Conservation (phyloP, 2,329 filamentous ascomycete genomes). For the Fusarium acutatum region DNA sequence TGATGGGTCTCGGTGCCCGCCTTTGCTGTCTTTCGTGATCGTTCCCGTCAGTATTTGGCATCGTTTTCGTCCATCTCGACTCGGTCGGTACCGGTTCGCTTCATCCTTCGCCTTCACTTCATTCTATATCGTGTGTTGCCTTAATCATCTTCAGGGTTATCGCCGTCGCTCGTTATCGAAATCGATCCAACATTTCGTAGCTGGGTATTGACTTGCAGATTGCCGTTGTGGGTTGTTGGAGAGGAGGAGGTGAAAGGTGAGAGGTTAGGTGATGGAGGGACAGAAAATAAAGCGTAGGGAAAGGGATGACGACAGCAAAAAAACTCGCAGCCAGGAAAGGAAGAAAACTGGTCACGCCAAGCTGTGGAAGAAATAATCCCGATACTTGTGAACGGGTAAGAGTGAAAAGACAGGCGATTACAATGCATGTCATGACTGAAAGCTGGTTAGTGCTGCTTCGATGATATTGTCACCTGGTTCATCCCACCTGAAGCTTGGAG, state of each 20-base stretch:
- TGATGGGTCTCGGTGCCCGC: slow-evolving; percentile 30
- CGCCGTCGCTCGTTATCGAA: not conserved
- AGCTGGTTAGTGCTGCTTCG: not conserved
- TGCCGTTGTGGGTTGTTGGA: slow-evolving; percentile 34
- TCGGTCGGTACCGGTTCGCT: slow-evolving; percentile 17
- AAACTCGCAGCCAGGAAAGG: not conserved
- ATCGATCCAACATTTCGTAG: not conserved
- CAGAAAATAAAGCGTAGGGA: slow-evolving; percentile 36
- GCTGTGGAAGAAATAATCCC: not conserved
- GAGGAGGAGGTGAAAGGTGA: slow-evolving; percentile 25
- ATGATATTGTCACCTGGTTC: not conserved
- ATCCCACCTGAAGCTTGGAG: not conserved
- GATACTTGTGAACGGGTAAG: not conserved
- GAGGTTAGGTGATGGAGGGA: slow-evolving; percentile 26
- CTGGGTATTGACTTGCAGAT: slow-evolving; percentile 15
- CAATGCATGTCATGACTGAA: not conserved
- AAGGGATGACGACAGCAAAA: slow-evolving; percentile 27
- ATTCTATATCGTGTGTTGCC: not conserved
- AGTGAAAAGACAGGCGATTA: not conserved
- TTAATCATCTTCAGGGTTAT: not conserved
- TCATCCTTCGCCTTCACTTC: not conserved
- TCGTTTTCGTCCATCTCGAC: slow-evolving; percentile 33
- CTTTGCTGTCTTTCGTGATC: slow-evolving; percentile 29
- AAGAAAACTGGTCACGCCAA: slow-evolving; percentile 2
- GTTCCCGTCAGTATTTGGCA: slow-evolving; percentile 21